Conservation (phyloP, 2,329 filamentous ascomycete species). For the Mollisiaceae sp. region DNA sequence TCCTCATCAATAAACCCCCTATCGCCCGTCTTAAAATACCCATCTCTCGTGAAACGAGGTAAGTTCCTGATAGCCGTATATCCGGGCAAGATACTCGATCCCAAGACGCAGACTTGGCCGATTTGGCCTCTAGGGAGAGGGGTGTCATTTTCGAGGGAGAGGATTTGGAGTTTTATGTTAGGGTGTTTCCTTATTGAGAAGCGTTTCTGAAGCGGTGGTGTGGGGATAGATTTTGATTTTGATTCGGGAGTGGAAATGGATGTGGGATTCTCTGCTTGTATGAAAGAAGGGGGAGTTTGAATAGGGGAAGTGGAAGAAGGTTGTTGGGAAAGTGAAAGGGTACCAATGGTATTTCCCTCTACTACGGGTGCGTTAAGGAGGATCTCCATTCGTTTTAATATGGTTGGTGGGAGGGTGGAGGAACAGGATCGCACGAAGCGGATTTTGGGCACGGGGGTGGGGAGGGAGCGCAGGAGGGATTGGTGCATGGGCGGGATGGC, state of each 20-base stretch:
- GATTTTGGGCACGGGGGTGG: conserved; percentile 70
- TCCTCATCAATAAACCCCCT: conserved; percentile 79
- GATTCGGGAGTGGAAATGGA: no score
- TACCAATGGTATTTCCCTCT: conserved; percentile 90
- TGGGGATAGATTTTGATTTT: neutral
- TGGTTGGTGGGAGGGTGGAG: conserved; percentile 79
- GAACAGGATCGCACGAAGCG: conserved; percentile 88
- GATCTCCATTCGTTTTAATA: conserved; percentile 78
- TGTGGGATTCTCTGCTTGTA: no score
- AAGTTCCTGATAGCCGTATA: conserved; percentile 50
- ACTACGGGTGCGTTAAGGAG: conserved; percentile 78
- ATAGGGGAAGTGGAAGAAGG: conserved; percentile 60
- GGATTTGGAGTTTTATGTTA: conserved; percentile 79
- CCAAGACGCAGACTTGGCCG: conserved; percentile 79
- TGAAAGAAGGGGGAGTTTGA: no score
- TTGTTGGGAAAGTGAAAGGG: conserved; percentile 78
- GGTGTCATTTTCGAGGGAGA: no score
- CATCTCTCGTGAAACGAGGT: conserved; percentile 59
- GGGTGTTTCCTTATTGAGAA: no score
- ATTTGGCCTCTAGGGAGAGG: conserved; percentile 71
- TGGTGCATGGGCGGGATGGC: conserved; percentile 90
- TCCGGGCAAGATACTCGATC: conserved; percentile 79
- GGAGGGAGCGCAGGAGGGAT: conserved; percentile 75
- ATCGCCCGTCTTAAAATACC: conserved; percentile 84
- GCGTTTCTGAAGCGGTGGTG: no score